Evolutionary conservation across 2,329 filamentous ascomycete species (phyloP), one percentile per base, ranked within the genome.

Genomic region (Tolypocladium ophioglossoides): DNA sequence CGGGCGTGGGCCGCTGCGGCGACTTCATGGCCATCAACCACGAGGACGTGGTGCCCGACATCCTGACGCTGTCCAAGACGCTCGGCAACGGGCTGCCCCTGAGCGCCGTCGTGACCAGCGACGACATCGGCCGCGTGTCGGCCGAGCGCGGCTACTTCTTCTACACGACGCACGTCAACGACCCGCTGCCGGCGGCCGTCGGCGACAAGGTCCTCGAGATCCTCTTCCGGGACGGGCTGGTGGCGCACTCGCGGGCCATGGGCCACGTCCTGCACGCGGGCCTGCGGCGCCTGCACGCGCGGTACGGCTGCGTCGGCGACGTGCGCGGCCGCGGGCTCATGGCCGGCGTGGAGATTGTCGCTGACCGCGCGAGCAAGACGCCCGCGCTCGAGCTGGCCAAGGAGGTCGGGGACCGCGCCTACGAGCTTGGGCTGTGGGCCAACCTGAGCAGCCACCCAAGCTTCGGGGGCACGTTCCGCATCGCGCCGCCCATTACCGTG

Each of bases 131-230:
- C 44, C 64, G 67, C 3, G 71, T 72, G 2, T 77, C 74, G 35
- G 65, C 67, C 12, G 74, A 80, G 20, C 68, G 70, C 3, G 76
- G 73, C 32, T 85, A 75, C 59, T 68, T 79, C 20, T 84, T 79
- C 61, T 77, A 80, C 58, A 85, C 81, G 0, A 85, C 82, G 0
- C 83, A 85, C 58, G 66, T 83, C 50, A 84, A 85, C 58, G 82
- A 85, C 57, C 80, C 82, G 0, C 66, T 85, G 0, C 75, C 81
- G 0, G 79, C 79, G 0, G 78, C 80, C 0, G 79, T 85, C 1
- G 81, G 80, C 0, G 71, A 78, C 57, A 84, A 84, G 61, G 81
- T 84, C 2, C 71, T 85, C 1, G 80, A 85, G 55, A 80, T 84
- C 14, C 78, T 85, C 1, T 69, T 78, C 22, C 70, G 80, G 1